Base-by-base conservation (phyloP, 2,329 filamentous ascomycete genomes). In the Diplodia sapinea region DNA sequence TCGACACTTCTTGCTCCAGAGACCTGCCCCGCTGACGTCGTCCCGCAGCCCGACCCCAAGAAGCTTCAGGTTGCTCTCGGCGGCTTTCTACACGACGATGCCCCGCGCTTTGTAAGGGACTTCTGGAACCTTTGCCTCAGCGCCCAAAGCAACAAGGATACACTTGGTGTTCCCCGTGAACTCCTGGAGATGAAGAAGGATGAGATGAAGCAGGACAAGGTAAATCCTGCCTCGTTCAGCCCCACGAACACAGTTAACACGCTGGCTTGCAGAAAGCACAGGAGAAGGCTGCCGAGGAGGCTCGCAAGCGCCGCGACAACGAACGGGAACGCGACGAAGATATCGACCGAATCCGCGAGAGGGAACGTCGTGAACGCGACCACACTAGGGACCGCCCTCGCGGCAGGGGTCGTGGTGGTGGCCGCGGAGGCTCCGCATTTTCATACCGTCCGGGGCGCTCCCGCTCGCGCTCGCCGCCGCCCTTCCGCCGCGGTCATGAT, bases 161-260 rank as follows among this genome's bases (percentile, higher is more conserved):
- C 64, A 15, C 29, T 63, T 8, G 95, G 95, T 66, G 93, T 99
- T 13, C 94, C 95, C 0, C 94, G 96, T 79, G 94, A 97, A 79
- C 84, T 99, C 51, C 82, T 99, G 2, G 95, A 99, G 78, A 94
- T 94, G 0, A 99, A 99, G 84, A 99, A 98, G 81, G 82, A 92
- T 54, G 95, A 99, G 79, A 83, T 99, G 57, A 92, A 95, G 70
- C 93, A 97, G 79, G 93, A 97, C 80, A 96, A 96, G 89, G 94
- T 96, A 78, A 40, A 76, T 40, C 12, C 9, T 49, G 23, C 23
- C 50, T 13, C 11, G n/a, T 26, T n/a, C n/a, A 13, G 13, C 8
- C 17, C 23, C 40, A n/a, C 29, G 31, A 29, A 49, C 15, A 47
- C 26, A 51, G 68, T 76, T 78, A 73, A 73, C 43, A n/a, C 3